phyloP scores from a whole-genome alignment of 2,329 filamentous ascomycete species.

The Karstenula rhodostoma region DNA sequence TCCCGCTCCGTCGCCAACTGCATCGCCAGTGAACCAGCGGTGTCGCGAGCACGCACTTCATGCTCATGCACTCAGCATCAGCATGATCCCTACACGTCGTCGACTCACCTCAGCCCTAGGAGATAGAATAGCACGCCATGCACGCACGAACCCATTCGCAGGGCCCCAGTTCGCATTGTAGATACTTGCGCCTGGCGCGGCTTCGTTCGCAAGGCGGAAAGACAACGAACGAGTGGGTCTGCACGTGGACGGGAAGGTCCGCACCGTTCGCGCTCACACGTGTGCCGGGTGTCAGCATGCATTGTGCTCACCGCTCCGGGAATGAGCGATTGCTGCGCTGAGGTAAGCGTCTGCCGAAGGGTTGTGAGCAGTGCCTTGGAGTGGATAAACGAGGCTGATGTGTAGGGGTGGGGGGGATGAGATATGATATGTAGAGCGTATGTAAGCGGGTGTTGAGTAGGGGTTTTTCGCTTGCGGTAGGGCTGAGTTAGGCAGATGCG shows the following conservation, averaged over 20 bases:
- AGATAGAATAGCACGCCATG: too few species aligned
- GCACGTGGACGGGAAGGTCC: constrained; percentile 7
- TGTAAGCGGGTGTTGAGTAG: neutral
- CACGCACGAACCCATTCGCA: too few species aligned
- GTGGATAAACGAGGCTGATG: constrained; percentile 3
- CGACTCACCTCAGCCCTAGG: neutral
- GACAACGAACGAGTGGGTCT: neutral
- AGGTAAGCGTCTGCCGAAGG: neutral
- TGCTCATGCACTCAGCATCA: neutral
- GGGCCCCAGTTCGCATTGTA: neutral
- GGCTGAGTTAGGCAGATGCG: neutral
- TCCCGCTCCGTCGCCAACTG: too few species aligned
- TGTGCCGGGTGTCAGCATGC: constrained; percentile 5
- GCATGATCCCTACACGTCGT: neutral
- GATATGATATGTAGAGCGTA: neutral
- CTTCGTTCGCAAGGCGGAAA: neutral
- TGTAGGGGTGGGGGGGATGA: neutral
- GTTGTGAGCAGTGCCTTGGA: neutral
- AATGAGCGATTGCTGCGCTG: neutral
- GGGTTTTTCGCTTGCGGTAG: neutral
- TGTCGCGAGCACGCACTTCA: too few species aligned
- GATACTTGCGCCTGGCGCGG: neutral
- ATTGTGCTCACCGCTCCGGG: neutral
- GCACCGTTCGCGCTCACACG: constrained; percentile 1
- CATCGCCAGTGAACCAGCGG: too few species aligned